Evolutionary conservation across 257 asterid species (phyloP), one percentile per base, ranked within the genome.

Genomic region (Fraxinus quadrangulata): DNA sequence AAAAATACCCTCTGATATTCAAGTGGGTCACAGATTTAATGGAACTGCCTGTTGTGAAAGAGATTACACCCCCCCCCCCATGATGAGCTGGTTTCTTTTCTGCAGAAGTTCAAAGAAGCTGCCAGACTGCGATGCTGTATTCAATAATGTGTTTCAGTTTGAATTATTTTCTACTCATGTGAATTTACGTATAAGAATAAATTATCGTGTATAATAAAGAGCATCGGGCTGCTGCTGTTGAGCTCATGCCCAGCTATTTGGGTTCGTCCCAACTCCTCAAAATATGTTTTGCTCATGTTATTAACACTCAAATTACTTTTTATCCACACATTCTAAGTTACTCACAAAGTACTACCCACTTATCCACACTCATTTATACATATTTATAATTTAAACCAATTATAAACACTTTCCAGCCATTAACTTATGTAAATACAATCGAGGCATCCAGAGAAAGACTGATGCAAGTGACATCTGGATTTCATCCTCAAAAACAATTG

Each of bases 1-100:
- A 79, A 63, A 87, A 66, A 68, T 77, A 79, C 75, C 87, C 89
- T 37, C 28, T 85, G 54, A 42, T 87, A 54, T 77, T 69, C 63
- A 68, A 83, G 67, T 81, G 89, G 89, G 76, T 87, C 51, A 80
- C 77, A 17, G 67, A 63, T 70, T 77, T 87, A 2, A 51, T 79
- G 61, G 77, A 85, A 78, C 30, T 87, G 28, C 78, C 78, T 71
- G 74, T 81, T 34, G 72, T 81, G 71, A 73, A 81, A 81, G 79
- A 72, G 70, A 73, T 71, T 0, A 67, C 65, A 10, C 81, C 85
- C 51, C 82, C 85, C 13, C 1, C 33, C 33, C 3, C 33, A 78
- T 33, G 86, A 87, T 2, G 24, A 23, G 13, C 30, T 81, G 19
- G 78, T 81, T 71, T 65, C 78, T 0, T n/a, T 76, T 26, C 63